phyloP scores from a whole-genome alignment of 768 basidiomycete genomes.

The Hygrophorus pudorinus region DNA sequence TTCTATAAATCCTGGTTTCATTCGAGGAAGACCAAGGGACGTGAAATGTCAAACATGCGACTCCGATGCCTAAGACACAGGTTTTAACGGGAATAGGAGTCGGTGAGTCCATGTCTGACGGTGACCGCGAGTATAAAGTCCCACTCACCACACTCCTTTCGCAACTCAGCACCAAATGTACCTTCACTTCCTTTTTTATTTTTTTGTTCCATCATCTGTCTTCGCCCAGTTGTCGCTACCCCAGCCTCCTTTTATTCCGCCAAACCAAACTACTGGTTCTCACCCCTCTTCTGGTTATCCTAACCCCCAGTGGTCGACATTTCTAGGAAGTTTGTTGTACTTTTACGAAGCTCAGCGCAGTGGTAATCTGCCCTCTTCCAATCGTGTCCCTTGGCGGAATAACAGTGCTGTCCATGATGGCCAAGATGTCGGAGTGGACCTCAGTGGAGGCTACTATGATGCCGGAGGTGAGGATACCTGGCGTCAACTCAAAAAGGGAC shows the following conservation, averaged over 20 bases:
- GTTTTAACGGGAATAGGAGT: conserved; percentile 45
- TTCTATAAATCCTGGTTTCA: conserved; percentile 49
- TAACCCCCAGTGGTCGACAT: conserved; percentile 72
- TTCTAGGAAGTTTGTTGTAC: conserved; percentile 74
- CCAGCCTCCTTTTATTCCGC: conserved; percentile 54
- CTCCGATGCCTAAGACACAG: conserved; percentile 69
- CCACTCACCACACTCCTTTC: too few relatives aligned
- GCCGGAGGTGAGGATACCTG: conserved; percentile 57
- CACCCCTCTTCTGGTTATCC: conserved; percentile 35
- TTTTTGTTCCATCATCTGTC: conserved; percentile 19
- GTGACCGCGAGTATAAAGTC: neutral
- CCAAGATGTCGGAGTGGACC: conserved; percentile 57
- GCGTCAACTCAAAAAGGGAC: neutral
- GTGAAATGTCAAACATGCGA: conserved; percentile 73
- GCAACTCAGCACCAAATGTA: neutral
- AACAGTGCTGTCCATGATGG: conserved; percentile 74
- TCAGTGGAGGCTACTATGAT: conserved; percentile 84
- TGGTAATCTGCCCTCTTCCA: conserved; percentile 52
- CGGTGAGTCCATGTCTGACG: conserved; percentile 20
- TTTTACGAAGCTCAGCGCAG: conserved; percentile 92
- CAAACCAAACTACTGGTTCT: conserved; percentile 46
- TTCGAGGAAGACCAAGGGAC: conserved; percentile 67
- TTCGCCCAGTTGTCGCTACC: conserved; percentile 56
- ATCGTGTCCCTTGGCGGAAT: conserved; percentile 84
- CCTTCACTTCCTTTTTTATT: neutral